Evolutionary conservation across 768 basidiomycete species (phyloP).

Genomic region (Suillus subluteus): DNA sequence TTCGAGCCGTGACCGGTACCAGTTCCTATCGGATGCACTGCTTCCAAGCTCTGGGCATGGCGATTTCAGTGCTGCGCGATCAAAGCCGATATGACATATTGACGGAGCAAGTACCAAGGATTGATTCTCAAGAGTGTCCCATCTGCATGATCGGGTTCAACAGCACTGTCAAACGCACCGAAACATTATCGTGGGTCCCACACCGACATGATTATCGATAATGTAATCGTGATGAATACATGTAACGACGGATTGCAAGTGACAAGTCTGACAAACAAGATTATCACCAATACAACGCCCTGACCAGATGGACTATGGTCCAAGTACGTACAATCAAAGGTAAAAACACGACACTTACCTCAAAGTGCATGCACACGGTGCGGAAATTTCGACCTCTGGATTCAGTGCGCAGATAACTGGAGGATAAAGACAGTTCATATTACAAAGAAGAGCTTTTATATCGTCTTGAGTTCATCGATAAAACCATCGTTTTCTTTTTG

Average conservation of each 20-base stretch:
- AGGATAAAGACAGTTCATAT: slow-evolving; percentile 9
- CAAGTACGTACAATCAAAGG: slow-evolving; percentile 5
- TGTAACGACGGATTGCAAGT: slow-evolving; percentile 1
- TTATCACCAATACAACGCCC: neutral
- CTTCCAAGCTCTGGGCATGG: neutral
- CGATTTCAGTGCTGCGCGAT: neutral
- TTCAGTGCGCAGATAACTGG: slow-evolving; percentile 3
- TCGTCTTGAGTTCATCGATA: slow-evolving; percentile 5
- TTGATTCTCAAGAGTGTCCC: neutral
- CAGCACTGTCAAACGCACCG: neutral
- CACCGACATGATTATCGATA: neutral
- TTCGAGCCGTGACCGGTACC: neutral
- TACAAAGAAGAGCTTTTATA: slow-evolving; percentile 2
- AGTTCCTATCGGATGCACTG: neutral
- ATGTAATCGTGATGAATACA: slow-evolving; percentile 11
- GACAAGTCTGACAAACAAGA: slow-evolving; percentile 9
- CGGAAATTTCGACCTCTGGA: neutral
- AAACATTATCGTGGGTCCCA: neutral
- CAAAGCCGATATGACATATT: neutral
- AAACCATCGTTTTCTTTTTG: neutral
- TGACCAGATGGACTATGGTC: neutral
- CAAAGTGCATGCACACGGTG: neutral
- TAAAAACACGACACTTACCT: slow-evolving; percentile 18
- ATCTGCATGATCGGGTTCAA: slow-evolving; percentile 1
- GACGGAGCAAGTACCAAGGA: neutral